Base-by-base conservation (phyloP, 139 green algal species). In the Coelastrella sp. region DNA sequence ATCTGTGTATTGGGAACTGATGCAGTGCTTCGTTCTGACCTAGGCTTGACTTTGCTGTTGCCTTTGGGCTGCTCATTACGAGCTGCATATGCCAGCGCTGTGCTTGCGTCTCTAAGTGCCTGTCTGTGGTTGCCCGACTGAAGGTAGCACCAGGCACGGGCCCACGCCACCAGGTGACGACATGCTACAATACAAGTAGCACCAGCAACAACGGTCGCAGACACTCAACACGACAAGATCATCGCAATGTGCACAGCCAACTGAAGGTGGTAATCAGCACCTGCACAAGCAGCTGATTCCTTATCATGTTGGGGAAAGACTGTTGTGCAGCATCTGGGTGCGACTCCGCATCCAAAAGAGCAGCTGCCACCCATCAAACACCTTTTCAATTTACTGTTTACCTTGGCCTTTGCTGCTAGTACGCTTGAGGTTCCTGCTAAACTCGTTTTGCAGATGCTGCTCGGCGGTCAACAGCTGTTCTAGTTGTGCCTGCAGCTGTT, bases 81-180 rank as follows among this genome's bases (percentile, higher is more conserved):
- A 19, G 0, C 40, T 79, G 75, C 75, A 15, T 82, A 69, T n/a
- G 75, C 75, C 35, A 82, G 40, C 2, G 75, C 75, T 34, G 53
- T 63, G 3, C 17, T 38, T 53, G 75, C 75, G 41, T 82, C 75
- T 9, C 30, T 51, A 32, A 82, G 35, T 30, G 75, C 75, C 38
- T 82, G 75, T 11, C 35, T 48, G 35, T 4, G 53, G 75, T 82
- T 82, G 53, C 75, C 53, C 5, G 75, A 51, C 11, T 51, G 34
- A 34, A 82, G 38, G 53, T 82, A 82, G 7, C 35, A 38, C 30
- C 53, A 40, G 75, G 51, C 75, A 8, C 75, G 35, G 23, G 53
- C 53, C 75, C 75, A 82, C 3, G 75, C 75, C 9, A 37, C 75
- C 7, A 71, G 4, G 32, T 71, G 75, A 2, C 75, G 75, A n/a